phyloP scores from a whole-genome alignment of 2,329 filamentous ascomycete species.

The Ilyonectria sp. region DNA sequence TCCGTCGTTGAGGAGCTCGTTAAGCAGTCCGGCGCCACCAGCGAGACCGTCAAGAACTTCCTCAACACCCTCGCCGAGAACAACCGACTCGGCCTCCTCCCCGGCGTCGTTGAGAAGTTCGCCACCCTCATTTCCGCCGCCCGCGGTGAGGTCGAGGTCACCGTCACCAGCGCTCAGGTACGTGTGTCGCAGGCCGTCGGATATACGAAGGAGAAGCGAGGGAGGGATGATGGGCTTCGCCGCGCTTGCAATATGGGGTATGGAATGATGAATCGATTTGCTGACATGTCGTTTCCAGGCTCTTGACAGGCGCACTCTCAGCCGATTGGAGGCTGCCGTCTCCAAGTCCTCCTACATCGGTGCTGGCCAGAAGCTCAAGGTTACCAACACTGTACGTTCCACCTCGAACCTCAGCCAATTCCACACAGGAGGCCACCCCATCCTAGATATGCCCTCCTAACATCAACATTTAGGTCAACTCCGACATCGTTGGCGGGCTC shows the following conservation, averaged over 20 bases:
- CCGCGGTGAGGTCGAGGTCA: slow-evolving; percentile 93
- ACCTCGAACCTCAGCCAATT: neutral
- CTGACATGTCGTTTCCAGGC: slow-evolving; percentile 65
- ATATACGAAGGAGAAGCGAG: slow-evolving; percentile 21
- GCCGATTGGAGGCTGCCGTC: slow-evolving; percentile 88
- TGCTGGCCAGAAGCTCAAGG: slow-evolving; percentile 97
- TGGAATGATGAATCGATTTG: slow-evolving; percentile 16
- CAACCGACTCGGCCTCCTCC: slow-evolving; percentile 90
- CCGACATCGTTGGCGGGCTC: slow-evolving; percentile 93
- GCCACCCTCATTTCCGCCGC: slow-evolving; percentile 87
- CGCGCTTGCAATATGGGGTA: neutral
- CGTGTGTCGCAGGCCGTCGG: slow-evolving; percentile 50
- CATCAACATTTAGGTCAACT: slow-evolving; percentile 78
- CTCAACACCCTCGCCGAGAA: slow-evolving; percentile 92
- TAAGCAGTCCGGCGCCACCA: slow-evolving; percentile 83
- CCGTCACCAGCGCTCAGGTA: slow-evolving; percentile 91
- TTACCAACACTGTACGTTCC: slow-evolving; percentile 83
- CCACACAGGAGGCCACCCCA: slow-evolving; percentile 2
- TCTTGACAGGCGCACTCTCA: slow-evolving; percentile 89
- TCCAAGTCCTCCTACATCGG: slow-evolving; percentile 90
- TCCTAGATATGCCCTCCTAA: slow-evolving; percentile 30
- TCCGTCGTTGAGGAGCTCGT: slow-evolving; percentile 89
- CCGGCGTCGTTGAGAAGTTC: slow-evolving; percentile 91
- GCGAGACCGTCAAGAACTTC: slow-evolving; percentile 95
- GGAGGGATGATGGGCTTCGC: neutral